A percentile compares a stretch with the other conserved stretches of the same genome.
Evolutionary conservation across 371 early-diverging fungal species (phyloP).

Genomic region (Mortierella sp.): DNA sequence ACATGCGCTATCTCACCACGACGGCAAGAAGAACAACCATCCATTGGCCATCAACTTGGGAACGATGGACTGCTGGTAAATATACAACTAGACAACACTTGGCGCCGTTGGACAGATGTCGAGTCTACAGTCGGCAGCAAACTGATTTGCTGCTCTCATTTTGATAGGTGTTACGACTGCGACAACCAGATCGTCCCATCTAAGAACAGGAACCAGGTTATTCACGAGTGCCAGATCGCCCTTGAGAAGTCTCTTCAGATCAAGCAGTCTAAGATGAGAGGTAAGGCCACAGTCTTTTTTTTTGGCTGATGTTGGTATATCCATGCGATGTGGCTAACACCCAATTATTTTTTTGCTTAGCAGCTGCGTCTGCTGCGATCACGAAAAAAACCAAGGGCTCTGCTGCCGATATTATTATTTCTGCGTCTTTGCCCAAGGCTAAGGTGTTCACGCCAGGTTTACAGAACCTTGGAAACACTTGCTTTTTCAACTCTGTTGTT

Average conservation of each 20-base stretch:
- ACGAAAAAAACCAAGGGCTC: constrained; percentile 40
- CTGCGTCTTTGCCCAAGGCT: constrained; percentile 21
- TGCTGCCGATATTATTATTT: background rate
- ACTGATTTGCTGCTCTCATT: background rate
- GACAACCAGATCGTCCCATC: constrained; percentile 39
- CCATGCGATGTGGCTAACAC: too few species aligned
- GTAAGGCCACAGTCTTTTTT: background rate
- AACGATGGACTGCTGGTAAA: constrained; percentile 50
- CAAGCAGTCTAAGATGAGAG: constrained; percentile 39
- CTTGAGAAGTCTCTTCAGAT: constrained; percentile 26
- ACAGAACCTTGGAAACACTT: constrained; percentile 92
- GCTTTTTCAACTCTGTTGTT: constrained; percentile 90
- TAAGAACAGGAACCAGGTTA: constrained; percentile 39
- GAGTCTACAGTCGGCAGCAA: too few species aligned
- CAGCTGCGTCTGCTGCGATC: constrained; percentile 20
- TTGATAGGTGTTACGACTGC: constrained; percentile 56
- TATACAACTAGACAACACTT: background rate
- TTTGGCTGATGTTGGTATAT: background rate
- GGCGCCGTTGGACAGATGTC: background rate
- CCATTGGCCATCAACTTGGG: constrained; percentile 45
- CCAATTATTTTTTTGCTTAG: background rate
- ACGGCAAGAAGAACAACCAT: constrained; percentile 35
- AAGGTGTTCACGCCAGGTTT: constrained; percentile 74
- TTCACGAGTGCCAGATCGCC: constrained; percentile 36
- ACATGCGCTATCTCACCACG: constrained; percentile 46